Conservation (phyloP, 2,329 filamentous ascomycete genomes). For the Ophiostoma sp. region DNA sequence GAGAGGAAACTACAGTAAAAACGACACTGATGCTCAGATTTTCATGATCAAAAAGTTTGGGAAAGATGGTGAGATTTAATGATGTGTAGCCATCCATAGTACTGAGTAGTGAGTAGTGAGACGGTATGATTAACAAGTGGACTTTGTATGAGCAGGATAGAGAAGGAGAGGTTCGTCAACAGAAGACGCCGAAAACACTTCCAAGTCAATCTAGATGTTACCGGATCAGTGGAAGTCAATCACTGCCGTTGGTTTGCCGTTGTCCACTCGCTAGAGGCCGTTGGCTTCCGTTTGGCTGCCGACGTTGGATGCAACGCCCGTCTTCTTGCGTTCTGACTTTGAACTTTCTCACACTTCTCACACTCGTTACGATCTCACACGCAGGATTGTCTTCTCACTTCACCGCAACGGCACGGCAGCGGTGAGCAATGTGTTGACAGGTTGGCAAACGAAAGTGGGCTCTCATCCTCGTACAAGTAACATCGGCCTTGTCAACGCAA, state of each 20-base stretch:
- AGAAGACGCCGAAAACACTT: neutral
- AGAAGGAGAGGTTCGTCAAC: too few relatives aligned
- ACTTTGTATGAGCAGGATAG: too few relatives aligned
- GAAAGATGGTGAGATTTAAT: neutral
- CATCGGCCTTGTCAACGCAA: neutral
- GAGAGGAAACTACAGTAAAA: too few relatives aligned
- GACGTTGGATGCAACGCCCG: neutral
- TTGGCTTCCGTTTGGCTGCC: neutral
- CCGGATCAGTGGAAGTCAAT: neutral
- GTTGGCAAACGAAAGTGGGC: neutral
- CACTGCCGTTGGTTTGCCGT: neutral
- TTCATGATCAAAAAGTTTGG: neutral
- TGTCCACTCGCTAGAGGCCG: too few relatives aligned
- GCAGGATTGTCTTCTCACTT: neutral
- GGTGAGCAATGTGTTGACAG: neutral
- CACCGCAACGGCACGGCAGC: neutral
- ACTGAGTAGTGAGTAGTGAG: too few relatives aligned
- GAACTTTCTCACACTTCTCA: neutral
- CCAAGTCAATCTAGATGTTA: slow-evolving; percentile 8
- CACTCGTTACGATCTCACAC: neutral
- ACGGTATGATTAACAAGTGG: too few relatives aligned
- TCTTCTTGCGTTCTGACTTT: neutral
- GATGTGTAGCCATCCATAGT: neutral
- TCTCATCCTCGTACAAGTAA: neutral
- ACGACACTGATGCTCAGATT: neutral